Conservation (phyloP, 2,329 filamentous ascomycete genomes). For the Podosphaera aphanis region DNA sequence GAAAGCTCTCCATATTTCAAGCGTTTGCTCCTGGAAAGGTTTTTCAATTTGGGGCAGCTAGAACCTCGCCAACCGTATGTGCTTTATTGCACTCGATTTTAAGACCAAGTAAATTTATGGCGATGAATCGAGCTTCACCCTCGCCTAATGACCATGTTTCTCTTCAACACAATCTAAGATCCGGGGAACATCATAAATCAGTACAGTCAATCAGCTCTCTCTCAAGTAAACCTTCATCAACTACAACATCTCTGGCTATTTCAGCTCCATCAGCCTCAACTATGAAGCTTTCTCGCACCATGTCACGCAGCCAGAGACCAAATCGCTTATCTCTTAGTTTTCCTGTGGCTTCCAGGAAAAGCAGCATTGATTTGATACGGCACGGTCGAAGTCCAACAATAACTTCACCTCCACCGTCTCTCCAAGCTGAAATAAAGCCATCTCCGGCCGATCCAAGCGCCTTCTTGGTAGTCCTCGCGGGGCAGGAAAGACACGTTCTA, state of each 20-base stretch:
- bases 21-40: conserved; percentile 6
- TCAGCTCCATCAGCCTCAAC: conserved; percentile 8
- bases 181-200: conserved; percentile 5
- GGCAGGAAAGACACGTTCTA: conserved; percentile 73
- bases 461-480: conserved; percentile 73
- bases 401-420: conserved; percentile 10
- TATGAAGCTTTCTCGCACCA: conserved; percentile 8
- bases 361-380: conserved; percentile 9
- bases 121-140: conserved; percentile 9
- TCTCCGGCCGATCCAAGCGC: conserved; percentile 13
- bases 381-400: conserved; percentile 14
- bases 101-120: conserved; percentile 6
- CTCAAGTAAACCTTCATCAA: conserved; percentile 9
- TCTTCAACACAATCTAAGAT: conserved; percentile 14
- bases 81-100: not conserved
- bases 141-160: conserved; percentile 13
- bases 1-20: conserved; percentile 8
- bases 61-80: conserved; percentile 8
- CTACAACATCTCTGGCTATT: conserved; percentile 10
- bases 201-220: conserved; percentile 8
- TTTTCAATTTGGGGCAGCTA: conserved; percentile 6
- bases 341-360: conserved; percentile 12
- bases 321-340: conserved; percentile 16
- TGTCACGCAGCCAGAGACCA: conserved; percentile 12
- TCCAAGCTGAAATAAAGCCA: conserved; percentile 8